Percentiles rank a stretch among this genome's conserved stretches.
phyloP scores from a whole-genome alignment of 495 filamentous ascomycete species.

The Amniculicola lignicola region DNA sequence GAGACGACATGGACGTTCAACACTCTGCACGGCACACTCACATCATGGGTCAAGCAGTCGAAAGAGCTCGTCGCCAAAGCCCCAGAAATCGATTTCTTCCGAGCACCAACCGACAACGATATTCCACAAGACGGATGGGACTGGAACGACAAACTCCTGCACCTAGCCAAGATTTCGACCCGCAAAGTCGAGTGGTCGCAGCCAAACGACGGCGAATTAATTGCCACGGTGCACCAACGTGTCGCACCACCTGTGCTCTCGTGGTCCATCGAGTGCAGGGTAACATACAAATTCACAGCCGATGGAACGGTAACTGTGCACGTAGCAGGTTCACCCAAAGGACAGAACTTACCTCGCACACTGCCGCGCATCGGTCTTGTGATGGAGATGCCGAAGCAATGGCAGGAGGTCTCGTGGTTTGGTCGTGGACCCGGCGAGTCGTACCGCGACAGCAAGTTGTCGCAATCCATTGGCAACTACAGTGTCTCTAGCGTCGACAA shows the following conservation, averaged over 20 bases:
- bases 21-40: constrained; percentile 11
- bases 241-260: constrained; percentile 56
- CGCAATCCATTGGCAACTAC: constrained; percentile 54
- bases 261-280: constrained; percentile 53
- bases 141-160: constrained; percentile 43
- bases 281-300: constrained; percentile 49
- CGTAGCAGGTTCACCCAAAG: constrained; percentile 45
- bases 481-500: constrained; percentile 40
- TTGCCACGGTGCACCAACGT: constrained; percentile 46
- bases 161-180: constrained; percentile 48
- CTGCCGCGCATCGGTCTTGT: constrained; percentile 59
- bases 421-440: constrained; percentile 63
- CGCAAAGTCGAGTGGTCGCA: constrained; percentile 43
- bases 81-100: constrained; percentile 44
- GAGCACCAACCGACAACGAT: constrained; percentile 66
- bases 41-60: constrained; percentile 1
- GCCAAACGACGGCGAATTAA: constrained; percentile 28
- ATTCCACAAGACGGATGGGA: constrained; percentile 45
- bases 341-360: constrained; percentile 47
- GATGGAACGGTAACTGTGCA: constrained; percentile 47
- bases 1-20: constrained; percentile 7
- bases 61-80: constrained; percentile 14
- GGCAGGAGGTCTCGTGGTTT: constrained; percentile 52
- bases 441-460: constrained; percentile 59
- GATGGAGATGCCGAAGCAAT: constrained; percentile 42